Percentiles rank a stretch among this genome's conserved stretches.
These are phyloP conservation scores for Cucurbita pepo DNA, from an alignment of 306 rosid genomes.

Conservation along the genomic window DNA sequence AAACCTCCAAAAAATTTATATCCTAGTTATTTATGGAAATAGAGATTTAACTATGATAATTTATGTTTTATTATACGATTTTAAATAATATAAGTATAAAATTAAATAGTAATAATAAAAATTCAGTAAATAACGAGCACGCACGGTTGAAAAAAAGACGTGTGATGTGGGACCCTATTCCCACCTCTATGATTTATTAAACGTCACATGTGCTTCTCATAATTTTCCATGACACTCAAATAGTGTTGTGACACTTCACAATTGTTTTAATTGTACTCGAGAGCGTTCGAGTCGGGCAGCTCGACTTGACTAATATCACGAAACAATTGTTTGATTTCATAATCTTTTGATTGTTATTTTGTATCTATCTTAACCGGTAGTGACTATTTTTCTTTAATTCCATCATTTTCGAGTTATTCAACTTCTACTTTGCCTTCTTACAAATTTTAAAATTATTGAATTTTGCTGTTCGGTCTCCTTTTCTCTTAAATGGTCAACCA, in stretches of 20 bases:
- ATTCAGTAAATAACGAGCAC: too few relatives aligned
- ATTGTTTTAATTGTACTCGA: background rate
- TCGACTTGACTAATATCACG: background rate
- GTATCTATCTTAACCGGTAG: background rate
- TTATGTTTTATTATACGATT: too few relatives aligned
- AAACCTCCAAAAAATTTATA: too few relatives aligned
- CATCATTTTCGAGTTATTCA: background rate
- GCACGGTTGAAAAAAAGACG: background rate
- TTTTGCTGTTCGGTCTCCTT: background rate
- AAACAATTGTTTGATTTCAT: background rate
- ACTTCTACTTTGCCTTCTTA: background rate
- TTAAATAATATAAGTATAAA: too few relatives aligned
- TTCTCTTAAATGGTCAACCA: background rate
- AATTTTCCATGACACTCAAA: background rate
- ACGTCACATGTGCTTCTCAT: slow-evolving; percentile 6
- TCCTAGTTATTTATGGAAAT: too few relatives aligned
- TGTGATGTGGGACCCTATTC: background rate
- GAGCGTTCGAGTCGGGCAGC: background rate
- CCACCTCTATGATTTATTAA: background rate
- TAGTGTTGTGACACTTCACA: background rate
- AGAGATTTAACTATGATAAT: too few relatives aligned
- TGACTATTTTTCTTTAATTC: background rate
- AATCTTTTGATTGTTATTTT: background rate
- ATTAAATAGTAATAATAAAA: too few relatives aligned
- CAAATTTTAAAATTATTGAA: background rate